Conservation (phyloP, 331 rosid species). For the Pyracantha coccinea region DNA sequence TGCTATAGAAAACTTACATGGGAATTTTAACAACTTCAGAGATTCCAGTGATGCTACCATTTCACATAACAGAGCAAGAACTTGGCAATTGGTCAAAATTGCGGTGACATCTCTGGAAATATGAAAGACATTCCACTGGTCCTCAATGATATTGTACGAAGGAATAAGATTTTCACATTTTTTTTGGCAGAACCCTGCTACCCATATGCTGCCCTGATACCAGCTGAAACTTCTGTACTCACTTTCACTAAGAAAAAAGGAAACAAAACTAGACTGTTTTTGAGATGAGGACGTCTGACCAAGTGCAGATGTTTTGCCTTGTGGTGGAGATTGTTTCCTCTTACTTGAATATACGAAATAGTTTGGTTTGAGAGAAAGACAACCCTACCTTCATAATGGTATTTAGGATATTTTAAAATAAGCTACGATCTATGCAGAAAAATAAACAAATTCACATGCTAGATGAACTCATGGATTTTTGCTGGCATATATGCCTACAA, state of each 20-base stretch:
- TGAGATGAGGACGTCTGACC: neutral
- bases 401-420: neutral
- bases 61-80: neutral
- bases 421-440: neutral
- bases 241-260: no score
- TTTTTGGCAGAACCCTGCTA: no score
- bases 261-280: neutral
- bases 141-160: neutral
- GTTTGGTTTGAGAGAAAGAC: neutral
- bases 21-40: neutral
- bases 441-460: neutral
- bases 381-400: neutral
- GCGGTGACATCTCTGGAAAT: neutral
- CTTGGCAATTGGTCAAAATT: neutral
- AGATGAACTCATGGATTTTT: neutral
- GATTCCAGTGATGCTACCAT: neutral
- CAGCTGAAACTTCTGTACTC: no score
- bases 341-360: neutral
- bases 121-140: neutral
- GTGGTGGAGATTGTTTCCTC: neutral
- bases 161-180: neutral
- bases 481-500: neutral
- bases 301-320: neutral
- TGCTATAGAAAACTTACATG: no score
- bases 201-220: no score